Evolutionary conservation across 83 land plant species (phyloP), one percentile per base, ranked within the genome.

Genomic region (Thuja plicata): DNA sequence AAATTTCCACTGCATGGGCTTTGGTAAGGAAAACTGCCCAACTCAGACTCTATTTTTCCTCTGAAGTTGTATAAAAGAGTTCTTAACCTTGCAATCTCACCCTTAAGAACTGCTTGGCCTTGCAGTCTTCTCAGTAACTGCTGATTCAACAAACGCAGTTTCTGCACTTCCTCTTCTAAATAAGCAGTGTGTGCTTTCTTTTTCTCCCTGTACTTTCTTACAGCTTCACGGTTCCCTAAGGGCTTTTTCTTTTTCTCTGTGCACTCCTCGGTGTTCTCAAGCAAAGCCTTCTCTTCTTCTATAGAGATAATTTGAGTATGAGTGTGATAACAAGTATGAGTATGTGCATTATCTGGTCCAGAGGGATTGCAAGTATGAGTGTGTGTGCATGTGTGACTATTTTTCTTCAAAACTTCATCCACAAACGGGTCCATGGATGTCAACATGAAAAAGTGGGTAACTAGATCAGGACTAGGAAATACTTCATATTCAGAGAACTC

Each of bases 341-440:
- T 97, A 90, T 98, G 99, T 11, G 96, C 90, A 43, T 78, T 91
- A 46, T 97, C 97, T 11, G 97, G 98, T 54, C 97, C 97, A 0
- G 99, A 95, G 19, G 99, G 97, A 74, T 96, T 96, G 88, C 99
- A 98, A 2, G 97, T 97, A 89, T 98, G 99, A 32, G 96, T 97
- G 88, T 98, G 99, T 62, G 94, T 94, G 89, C 97, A 95, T 30
- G 95, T 91, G 88, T 93, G 94, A n/a, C 93, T 93, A 89, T 91
- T 93, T 57, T 74, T 87, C 76, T 87, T 87, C 81, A 92, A 66
- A 21, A 92, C 34, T 46, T 93, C 92, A 62, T 93, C 93, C 86
- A 90, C 34, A 54, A 92, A 81, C 24, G 48, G 43, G 19, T 81
- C 84, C 84, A 81, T 81, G 84, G 84, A 81, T 40, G 84, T 27